Evolutionary conservation across 305 asterid species (phyloP).

Genomic region (Fraxinus nigra): DNA sequence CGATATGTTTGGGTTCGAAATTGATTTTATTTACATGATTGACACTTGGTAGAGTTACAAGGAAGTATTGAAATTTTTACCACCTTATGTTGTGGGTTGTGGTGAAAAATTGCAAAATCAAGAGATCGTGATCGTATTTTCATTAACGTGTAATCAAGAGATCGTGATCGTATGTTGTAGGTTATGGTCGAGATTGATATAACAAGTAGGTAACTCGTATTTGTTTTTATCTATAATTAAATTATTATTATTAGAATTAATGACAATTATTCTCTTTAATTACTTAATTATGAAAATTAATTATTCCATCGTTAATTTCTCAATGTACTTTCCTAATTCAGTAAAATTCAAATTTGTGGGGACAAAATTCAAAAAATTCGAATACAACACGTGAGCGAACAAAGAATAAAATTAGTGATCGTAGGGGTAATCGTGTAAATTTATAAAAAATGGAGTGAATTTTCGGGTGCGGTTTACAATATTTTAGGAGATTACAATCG

Average conservation of each 20-base stretch:
- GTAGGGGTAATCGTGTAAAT: background rate
- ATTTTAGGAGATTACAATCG: constrained; percentile 6
- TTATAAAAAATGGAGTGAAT: background rate
- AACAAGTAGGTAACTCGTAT: background rate
- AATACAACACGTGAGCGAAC: background rate
- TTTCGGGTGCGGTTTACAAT: background rate
- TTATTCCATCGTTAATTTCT: background rate
- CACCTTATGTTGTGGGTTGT: background rate
- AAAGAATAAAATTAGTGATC: background rate
- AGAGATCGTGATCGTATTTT: background rate
- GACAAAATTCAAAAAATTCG: background rate
- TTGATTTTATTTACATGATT: background rate
- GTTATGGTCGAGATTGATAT: background rate
- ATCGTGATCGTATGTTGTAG: background rate
- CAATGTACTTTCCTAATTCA: background rate
- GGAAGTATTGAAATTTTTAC: background rate
- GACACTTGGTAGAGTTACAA: background rate
- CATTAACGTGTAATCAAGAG: background rate
- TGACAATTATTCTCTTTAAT: background rate
- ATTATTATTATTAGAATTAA: background rate
- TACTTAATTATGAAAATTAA: background rate
- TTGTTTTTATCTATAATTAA: background rate
- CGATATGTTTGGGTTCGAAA: background rate
- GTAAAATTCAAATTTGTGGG: background rate
- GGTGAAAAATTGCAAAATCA: background rate